phyloP scores from a whole-genome alignment of 2,329 filamentous ascomycete genomes.

The Alternaria sp. region DNA sequence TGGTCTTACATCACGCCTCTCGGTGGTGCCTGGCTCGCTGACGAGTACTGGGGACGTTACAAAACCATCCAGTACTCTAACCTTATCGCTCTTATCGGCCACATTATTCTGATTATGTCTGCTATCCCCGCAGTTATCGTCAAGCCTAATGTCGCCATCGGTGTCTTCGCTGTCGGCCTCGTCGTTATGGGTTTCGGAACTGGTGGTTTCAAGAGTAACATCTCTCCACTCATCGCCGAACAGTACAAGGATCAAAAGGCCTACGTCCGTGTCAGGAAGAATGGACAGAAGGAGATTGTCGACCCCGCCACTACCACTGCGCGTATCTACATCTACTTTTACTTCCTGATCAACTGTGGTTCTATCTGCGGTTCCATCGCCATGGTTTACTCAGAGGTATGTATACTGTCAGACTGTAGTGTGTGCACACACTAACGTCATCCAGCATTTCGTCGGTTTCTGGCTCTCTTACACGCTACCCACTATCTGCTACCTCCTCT shows the following conservation, averaged over 20 bases:
- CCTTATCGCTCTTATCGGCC: conserved; percentile 63
- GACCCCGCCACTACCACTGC: conserved; percentile 71
- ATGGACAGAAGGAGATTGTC: conserved; percentile 64
- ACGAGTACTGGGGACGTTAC: conserved; percentile 66
- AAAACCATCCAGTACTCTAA: conserved; percentile 65
- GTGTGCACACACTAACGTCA: not conserved
- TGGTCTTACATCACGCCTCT: conserved; percentile 66
- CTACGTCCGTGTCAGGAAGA: conserved; percentile 37
- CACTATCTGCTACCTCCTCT: conserved; percentile 67
- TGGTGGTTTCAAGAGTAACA: conserved; percentile 73
- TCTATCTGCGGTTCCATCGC: conserved; percentile 43
- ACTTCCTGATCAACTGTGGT: conserved; percentile 48
- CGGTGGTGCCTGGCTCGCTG: conserved; percentile 63
- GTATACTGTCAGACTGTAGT: not conserved
- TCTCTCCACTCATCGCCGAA: conserved; percentile 64
- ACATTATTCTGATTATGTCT: conserved; percentile 62
- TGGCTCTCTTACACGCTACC: conserved; percentile 74
- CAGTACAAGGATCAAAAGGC: conserved; percentile 53
- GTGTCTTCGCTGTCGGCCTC: conserved; percentile 62
- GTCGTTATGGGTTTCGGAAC: conserved; percentile 71
- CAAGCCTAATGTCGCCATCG: conserved; percentile 57
- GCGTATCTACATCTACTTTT: conserved; percentile 60
- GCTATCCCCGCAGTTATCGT: conserved; percentile 61
- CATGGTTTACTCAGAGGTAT: conserved; percentile 44
- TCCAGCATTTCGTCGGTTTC: conserved; percentile 58